These are phyloP conservation scores for Juncus inflexus DNA, from an alignment of 176 grass and related monocot species.

Conservation along the genomic window DNA sequence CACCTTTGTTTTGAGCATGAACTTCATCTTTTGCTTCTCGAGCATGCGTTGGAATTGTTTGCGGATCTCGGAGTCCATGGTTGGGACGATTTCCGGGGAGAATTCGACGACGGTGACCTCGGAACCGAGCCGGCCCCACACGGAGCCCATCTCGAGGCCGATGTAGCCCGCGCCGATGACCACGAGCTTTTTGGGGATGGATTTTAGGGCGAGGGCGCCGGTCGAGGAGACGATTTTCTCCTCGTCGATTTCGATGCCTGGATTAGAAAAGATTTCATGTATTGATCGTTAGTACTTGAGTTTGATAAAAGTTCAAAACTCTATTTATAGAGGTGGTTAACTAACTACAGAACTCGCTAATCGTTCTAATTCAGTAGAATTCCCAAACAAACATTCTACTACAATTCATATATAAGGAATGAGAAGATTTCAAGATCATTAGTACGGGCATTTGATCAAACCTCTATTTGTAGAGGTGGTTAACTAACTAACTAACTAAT, in stretches of 20 bases:
- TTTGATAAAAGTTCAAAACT: too few species aligned
- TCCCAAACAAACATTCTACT: too few species aligned
- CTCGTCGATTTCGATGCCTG: slow-evolving; percentile 86
- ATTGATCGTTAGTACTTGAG: too few species aligned
- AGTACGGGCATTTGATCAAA: too few species aligned
- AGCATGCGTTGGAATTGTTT: slow-evolving; percentile 99
- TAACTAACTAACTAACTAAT: too few species aligned
- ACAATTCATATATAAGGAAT: too few species aligned
- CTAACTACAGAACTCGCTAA: too few species aligned
- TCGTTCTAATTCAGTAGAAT: too few species aligned
- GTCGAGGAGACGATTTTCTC: slow-evolving; percentile 99
- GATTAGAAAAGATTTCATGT: too few species aligned
- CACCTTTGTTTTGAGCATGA: slow-evolving; percentile 98
- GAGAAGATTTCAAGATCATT: too few species aligned
- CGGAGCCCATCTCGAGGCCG: slow-evolving; percentile 98
- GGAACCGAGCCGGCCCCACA: slow-evolving; percentile 92
- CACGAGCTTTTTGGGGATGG: slow-evolving; percentile 87
- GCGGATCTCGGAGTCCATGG: slow-evolving; percentile 90
- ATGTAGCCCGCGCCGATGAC: slow-evolving; percentile 98
- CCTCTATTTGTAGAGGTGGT: too few species aligned
- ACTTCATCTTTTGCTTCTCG: slow-evolving; percentile 99
- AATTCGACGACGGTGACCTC: slow-evolving; percentile 97
- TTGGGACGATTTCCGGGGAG: slow-evolving; percentile 82
- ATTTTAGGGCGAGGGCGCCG: slow-evolving; percentile 65
- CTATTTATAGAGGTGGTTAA: too few species aligned